phyloP scores from a whole-genome alignment of 179 eudicot species.

The Beta lomatogona region DNA sequence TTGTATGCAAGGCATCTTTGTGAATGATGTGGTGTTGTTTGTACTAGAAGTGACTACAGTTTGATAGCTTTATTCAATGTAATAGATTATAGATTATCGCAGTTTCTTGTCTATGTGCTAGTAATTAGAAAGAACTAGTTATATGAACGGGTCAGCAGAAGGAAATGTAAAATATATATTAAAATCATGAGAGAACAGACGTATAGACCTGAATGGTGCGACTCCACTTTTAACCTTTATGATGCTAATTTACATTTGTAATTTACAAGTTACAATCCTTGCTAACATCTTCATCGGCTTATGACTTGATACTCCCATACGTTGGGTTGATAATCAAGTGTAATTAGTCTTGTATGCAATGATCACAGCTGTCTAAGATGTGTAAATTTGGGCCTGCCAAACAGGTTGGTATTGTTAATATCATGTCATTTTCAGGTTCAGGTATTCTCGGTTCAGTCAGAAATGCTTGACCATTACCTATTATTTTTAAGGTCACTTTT shows the following conservation, averaged over 20 bases:
- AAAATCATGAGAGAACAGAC: neutral
- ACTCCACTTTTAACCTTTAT: neutral
- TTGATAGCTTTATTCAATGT: neutral
- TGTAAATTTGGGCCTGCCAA: neutral
- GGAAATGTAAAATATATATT: neutral
- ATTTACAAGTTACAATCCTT: neutral
- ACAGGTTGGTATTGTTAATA: neutral
- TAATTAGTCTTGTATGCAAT: no score
- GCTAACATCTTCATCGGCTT: no score
- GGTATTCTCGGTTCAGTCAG: neutral
- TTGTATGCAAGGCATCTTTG: neutral
- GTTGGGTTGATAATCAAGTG: neutral
- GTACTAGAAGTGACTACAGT: neutral
- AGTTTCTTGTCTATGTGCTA: neutral
- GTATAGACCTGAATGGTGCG: neutral
- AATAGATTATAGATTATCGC: neutral
- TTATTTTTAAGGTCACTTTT: neutral
- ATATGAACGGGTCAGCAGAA: neutral
- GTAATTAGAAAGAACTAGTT: neutral
- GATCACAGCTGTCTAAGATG: neutral
- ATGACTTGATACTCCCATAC: no score
- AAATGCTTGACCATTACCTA: neutral
- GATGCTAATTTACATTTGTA: neutral
- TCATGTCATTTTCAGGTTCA: neutral
- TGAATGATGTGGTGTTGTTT: neutral